Percentiles rank a stretch among this genome's conserved stretches.
phyloP scores from a whole-genome alignment of 1,284 basidiomycete species.

The Cutaneotrichosporon sp. region DNA sequence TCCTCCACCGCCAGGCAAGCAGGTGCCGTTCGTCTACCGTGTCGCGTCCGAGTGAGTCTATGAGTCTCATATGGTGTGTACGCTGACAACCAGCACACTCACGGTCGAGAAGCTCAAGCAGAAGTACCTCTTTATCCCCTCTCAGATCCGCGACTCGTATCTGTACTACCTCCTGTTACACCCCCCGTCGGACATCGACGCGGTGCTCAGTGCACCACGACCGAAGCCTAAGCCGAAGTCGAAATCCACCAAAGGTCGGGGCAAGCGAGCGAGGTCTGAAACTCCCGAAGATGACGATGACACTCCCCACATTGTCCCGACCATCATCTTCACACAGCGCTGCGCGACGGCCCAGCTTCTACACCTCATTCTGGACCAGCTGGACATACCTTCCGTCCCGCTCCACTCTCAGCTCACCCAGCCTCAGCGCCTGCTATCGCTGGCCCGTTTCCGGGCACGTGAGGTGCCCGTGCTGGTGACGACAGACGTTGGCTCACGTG shows the following conservation, averaged over 20 bases:
- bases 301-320: slow-evolving; percentile 65
- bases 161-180: slow-evolving; percentile 84
- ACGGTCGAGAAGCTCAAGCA: slow-evolving; percentile 83
- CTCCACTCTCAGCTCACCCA: slow-evolving; percentile 89
- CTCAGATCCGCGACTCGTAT: slow-evolving; percentile 89
- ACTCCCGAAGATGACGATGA: slow-evolving; percentile 43
- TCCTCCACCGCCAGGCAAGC: slow-evolving; percentile 72
- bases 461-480: slow-evolving; percentile 88
- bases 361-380: slow-evolving; percentile 69
- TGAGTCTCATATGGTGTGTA: not conserved
- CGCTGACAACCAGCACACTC: slow-evolving; percentile 59
- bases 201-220: slow-evolving; percentile 34
- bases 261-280: slow-evolving; percentile 30
- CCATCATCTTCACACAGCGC: slow-evolving; percentile 90
- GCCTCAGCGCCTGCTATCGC: slow-evolving; percentile 73
- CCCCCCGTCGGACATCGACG: slow-evolving; percentile 68
- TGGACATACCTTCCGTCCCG: slow-evolving; percentile 78
- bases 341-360: slow-evolving; percentile 86
- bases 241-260: slow-evolving; percentile 6
- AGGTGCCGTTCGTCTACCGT: slow-evolving; percentile 79
- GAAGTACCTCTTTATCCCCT: slow-evolving; percentile 86
- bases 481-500: slow-evolving; percentile 91
- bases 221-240: slow-evolving; percentile 39
- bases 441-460: slow-evolving; percentile 80
- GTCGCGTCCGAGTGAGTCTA: slow-evolving; percentile 66